Conservation (phyloP, 805 yeast species). For the Ascoidea rubescens region DNA sequence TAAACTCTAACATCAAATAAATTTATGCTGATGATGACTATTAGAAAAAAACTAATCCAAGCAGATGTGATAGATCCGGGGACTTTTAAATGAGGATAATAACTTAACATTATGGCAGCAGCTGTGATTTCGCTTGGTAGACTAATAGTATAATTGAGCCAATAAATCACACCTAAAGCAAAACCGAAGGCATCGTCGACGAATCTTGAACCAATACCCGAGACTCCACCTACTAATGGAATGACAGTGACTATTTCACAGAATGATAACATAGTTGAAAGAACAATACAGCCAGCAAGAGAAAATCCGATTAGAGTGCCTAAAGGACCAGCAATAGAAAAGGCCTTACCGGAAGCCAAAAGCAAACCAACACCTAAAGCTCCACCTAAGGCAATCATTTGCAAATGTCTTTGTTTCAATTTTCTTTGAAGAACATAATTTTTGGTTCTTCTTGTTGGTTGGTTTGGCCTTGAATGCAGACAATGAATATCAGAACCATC, state of each 20-base stretch:
- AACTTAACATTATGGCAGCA: constrained; percentile 61
- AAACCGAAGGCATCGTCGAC: constrained; percentile 71
- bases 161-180: constrained; percentile 61
- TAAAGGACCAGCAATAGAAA: constrained; percentile 62
- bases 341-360: constrained; percentile 57
- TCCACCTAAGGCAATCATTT: constrained; percentile 70
- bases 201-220: constrained; percentile 61
- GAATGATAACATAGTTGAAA: constrained; percentile 57
- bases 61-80: constrained; percentile 45
- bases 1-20: constrained; percentile 56
- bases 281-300: constrained; percentile 49
- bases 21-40: constrained; percentile 33
- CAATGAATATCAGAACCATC: not conserved
- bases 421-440: constrained; percentile 31
- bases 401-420: constrained; percentile 51
- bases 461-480: too few relatives aligned
- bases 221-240: constrained; percentile 67
- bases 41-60: constrained; percentile 57
- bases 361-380: constrained; percentile 68
- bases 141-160: constrained; percentile 58
- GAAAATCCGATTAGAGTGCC: constrained; percentile 59
- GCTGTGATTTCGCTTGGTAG: constrained; percentile 75
- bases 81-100: constrained; percentile 41
- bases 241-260: constrained; percentile 75
- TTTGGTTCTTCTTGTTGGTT: not conserved